Evolutionary conservation across 768 basidiomycete species (phyloP).

Genomic region (Trametes gibbosa): DNA sequence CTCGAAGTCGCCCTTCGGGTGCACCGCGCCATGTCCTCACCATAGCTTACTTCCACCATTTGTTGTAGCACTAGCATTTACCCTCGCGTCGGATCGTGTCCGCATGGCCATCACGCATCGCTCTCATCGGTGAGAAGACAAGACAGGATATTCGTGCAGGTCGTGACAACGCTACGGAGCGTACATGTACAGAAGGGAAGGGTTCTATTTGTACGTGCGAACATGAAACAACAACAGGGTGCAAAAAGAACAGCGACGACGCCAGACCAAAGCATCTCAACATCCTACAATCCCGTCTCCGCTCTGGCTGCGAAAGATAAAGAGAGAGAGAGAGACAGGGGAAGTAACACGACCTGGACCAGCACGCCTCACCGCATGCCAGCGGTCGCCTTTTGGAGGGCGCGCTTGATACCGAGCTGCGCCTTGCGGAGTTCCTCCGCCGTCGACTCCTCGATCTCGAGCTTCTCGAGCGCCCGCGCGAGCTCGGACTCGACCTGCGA

Average conservation of each 20-base stretch:
- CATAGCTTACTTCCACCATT: neutral
- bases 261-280: conserved; percentile 18
- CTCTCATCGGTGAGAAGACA: neutral
- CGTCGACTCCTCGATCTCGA: conserved; percentile 94
- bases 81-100: neutral
- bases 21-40: conserved; percentile 52
- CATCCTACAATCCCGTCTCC: conserved; percentile 15
- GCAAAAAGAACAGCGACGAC: conserved; percentile 14
- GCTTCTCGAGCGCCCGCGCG: conserved; percentile 95
- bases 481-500: conserved; percentile 95
- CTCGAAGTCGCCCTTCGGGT: conserved; percentile 83
- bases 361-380: conserved; percentile 63
- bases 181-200: conserved; percentile 15
- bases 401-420: conserved; percentile 92
- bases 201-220: conserved; percentile 16
- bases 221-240: conserved; percentile 16
- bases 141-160: neutral
- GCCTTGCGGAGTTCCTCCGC: conserved; percentile 96
- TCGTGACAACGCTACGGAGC: conserved; percentile 2
- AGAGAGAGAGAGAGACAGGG: neutral
- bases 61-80: neutral
- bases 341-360: neutral
- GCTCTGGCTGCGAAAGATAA: conserved; percentile 1
- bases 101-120: no score
- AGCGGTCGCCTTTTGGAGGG: conserved; percentile 96